Conservation (phyloP, 2,329 filamentous ascomycete species). For the Penicillium psychrosexuale region DNA sequence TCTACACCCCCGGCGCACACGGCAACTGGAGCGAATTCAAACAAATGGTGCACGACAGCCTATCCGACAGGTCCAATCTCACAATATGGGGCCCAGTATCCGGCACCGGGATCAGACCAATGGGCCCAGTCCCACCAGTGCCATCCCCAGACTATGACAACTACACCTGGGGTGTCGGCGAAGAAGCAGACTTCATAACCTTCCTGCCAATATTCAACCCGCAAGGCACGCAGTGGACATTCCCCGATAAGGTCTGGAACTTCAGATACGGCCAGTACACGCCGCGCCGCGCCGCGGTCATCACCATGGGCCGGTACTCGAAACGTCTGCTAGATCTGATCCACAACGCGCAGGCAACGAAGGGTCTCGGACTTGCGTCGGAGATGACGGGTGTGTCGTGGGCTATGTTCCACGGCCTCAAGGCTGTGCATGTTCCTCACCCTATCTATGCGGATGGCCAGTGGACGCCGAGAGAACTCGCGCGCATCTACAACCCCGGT, state of each 20-base stretch:
- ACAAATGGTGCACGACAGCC: constrained; percentile 53
- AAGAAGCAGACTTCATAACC: constrained; percentile 24
- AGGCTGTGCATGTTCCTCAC: constrained; percentile 66
- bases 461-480: constrained; percentile 54
- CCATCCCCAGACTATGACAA: constrained; percentile 17
- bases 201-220: constrained; percentile 24
- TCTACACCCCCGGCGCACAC: constrained; percentile 70
- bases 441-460: constrained; percentile 56
- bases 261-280: constrained; percentile 17
- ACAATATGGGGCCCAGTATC: constrained; percentile 27
- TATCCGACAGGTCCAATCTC: constrained; percentile 12
- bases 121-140: constrained; percentile 24
- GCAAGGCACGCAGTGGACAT: constrained; percentile 22
- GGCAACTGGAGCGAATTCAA: constrained; percentile 71
- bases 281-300: constrained; percentile 19
- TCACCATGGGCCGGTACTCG: constrained; percentile 24
- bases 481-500: constrained; percentile 56
- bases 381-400: constrained; percentile 75
- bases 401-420: constrained; percentile 72
- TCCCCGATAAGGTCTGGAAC: constrained; percentile 21
- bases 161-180: constrained; percentile 24
- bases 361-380: constrained; percentile 68
- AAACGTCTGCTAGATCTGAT: constrained; percentile 45
- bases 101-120: constrained; percentile 22
- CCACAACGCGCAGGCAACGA: constrained; percentile 66